Base-by-base conservation (phyloP, 495 filamentous ascomycete genomes). In the Hypoxylon fuscum region DNA sequence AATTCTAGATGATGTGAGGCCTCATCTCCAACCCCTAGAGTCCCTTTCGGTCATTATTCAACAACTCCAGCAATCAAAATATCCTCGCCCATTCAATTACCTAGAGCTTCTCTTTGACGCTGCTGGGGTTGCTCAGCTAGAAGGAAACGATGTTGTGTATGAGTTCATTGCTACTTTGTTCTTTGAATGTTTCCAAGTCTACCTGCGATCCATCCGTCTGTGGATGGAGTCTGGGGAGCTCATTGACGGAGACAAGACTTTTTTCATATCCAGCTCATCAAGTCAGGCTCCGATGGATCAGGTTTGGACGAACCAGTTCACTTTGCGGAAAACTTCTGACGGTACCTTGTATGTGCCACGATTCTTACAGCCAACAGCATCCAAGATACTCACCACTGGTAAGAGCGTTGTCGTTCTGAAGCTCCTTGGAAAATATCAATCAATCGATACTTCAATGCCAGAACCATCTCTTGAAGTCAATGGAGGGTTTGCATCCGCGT, bases 161-260 rank as follows among this genome's bases (percentile, higher is more conserved):
- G 68, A 72, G 22, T 83, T 80, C 38, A 79, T 93, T 12, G 84
- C 83, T 8, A 74, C 74, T 3, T 75, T 96, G 9, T 96, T 97
- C 74, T 89, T 95, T 44, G 80, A 87, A 21, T 96, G 92, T 69
- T 90, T 97, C 31, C 84, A 88, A 56, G 87, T 90, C 2, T 97
- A 97, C 70, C 80, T 94, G 22, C 85, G 84, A 10, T 91, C 92
- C 0, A 86, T 97, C 22, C 81, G 87, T 22, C 72, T 77, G 2
- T 98, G 95, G 95, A 95, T 96, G 88, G 87, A 92, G 64, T 81
- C 82, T 35, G 94, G 94, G 1, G 83, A 87, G 49, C 74, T 96
- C 10, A 77, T 81, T n/a, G 62, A 79, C 2, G 76, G 77, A 1
- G 85, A 92, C 60, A 78, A 82, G 23, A 79, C 82, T 0, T 93